Base-by-base conservation (phyloP, 768 basidiomycete genomes). In the Amanita pallidorosea region DNA sequence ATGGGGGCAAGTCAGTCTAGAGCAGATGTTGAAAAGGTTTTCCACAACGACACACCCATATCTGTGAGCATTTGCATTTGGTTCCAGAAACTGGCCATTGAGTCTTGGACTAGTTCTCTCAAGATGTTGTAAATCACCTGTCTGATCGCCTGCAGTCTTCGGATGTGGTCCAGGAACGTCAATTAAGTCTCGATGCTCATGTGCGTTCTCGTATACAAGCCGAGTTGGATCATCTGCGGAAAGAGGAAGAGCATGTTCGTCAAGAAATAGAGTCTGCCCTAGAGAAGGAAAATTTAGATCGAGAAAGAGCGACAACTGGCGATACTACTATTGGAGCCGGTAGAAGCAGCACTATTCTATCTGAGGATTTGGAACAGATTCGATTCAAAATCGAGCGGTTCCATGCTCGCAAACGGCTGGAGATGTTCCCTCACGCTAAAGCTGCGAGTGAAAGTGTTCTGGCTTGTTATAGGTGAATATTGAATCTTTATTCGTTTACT, bases 261-360 rank as follows among this genome's bases (percentile, higher is more conserved):
- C 68, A 71, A 43, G 78, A 89, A 67, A 90, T 94, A 31, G 84
- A 88, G 59, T 69, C 63, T 29, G 88, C 86, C 1, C 70, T 94
- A 44, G 86, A 93, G 70, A 85, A 82, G 69, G 90, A 93, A 70
- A 94, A 93, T 66, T 64, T 93, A 46, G 86, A 91, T 64, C 74
- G 76, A 52, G 89, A 92, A 66, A 74, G 70, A 56, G 63, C 65
- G 23, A 72, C 76, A 70, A 72, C 73, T 13, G 77, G 74, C 33
- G 67, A 66, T 11, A 62, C 62, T 18, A 61, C 56, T 8, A 66
- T 62, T 27, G 74, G 72, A 17, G 70, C 70, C 25, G 60, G 81
- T 40, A 80, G 73, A 61, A 81, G 75, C 56, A 85, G 81, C 53
- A 71, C 77, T 6, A 71, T 74, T 2, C 68, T 93, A 23, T 64